phyloP scores from a whole-genome alignment of 2,329 filamentous ascomycete species.

The Colletotrichum viniferum region DNA sequence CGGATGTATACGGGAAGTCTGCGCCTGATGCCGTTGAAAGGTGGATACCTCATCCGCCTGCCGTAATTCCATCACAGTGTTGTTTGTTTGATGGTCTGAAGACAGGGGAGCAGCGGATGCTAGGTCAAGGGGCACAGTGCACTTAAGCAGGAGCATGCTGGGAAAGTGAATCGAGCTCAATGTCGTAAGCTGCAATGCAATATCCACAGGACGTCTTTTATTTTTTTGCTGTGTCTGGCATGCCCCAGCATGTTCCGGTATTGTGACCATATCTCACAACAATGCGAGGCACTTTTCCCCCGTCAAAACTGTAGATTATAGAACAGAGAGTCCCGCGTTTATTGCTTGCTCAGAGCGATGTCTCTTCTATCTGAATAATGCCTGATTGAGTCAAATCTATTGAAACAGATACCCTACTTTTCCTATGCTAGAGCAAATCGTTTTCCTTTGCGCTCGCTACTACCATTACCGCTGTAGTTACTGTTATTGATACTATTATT shows the following conservation, averaged over 20 bases:
- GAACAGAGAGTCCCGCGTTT: fast-evolving
- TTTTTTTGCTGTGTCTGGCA: background rate
- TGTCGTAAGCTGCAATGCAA: background rate
- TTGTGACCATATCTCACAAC: background rate
- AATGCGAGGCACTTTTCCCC: background rate
- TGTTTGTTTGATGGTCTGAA: background rate
- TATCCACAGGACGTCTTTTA: background rate
- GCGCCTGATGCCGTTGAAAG: background rate
- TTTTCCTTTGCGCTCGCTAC: background rate
- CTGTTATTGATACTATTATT: background rate
- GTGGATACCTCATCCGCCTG: background rate
- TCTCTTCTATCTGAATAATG: background rate
- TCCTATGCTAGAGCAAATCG: background rate
- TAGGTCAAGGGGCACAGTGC: background rate
- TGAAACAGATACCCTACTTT: fast-evolving
- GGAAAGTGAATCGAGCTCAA: background rate
- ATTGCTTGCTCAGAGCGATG: background rate
- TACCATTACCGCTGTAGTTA: too few relatives aligned
- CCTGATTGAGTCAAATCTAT: fast-evolving
- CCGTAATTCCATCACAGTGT: background rate
- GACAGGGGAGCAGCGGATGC: background rate
- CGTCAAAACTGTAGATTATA: background rate
- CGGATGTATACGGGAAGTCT: background rate
- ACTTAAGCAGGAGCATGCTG: background rate
- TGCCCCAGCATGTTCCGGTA: background rate